A percentile compares a stretch with the other conserved stretches of the same genome.
Evolutionary conservation across 2,329 filamentous ascomycete genomes (phyloP).

Genomic region (Beauveria brongniartii): DNA sequence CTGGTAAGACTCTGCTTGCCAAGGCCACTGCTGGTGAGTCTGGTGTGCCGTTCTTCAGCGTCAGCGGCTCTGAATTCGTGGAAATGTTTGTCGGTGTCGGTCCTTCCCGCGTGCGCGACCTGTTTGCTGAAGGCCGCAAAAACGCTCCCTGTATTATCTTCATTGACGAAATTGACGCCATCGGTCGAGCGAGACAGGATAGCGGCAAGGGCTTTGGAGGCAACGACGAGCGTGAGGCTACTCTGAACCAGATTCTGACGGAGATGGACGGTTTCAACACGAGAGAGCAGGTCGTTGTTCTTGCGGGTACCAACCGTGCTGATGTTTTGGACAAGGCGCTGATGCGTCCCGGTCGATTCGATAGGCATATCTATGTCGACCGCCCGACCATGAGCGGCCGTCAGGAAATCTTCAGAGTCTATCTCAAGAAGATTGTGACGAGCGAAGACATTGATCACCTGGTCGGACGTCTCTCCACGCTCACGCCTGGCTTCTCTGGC

Average conservation of each 20-base stretch:
- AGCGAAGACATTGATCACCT: conserved; percentile 82
- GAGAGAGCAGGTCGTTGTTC: conserved; percentile 87
- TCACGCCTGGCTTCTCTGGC: conserved; percentile 94
- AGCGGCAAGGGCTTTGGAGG: conserved; percentile 65
- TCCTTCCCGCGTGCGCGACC: conserved; percentile 85
- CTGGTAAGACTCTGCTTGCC: conserved; percentile 93
- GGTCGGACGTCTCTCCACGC: conserved; percentile 77
- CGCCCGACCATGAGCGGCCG: conserved; percentile 93
- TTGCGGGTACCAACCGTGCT: conserved; percentile 92
- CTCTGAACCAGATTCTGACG: conserved; percentile 94
- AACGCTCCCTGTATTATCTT: conserved; percentile 98
- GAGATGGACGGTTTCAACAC: conserved; percentile 99
- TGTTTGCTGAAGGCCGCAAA: conserved; percentile 91
- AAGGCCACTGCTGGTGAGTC: conserved; percentile 98
- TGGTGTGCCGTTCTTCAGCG: conserved; percentile 93
- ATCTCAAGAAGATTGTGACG: conserved; percentile 90
- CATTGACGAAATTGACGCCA: conserved; percentile 98
- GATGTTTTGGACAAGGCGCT: conserved; percentile 92
- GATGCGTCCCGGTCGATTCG: conserved; percentile 94
- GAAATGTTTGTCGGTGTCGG: conserved; percentile 99
- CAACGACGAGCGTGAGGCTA: conserved; percentile 94
- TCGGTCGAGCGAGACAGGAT: conserved; percentile 83
- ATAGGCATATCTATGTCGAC: conserved; percentile 93
- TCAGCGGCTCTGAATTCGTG: conserved; percentile 97
- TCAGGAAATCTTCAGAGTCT: conserved; percentile 92